Evolutionary conservation across 2,329 filamentous ascomycete genomes (phyloP).

Genomic region (Chaetomiaceae sp.): DNA sequence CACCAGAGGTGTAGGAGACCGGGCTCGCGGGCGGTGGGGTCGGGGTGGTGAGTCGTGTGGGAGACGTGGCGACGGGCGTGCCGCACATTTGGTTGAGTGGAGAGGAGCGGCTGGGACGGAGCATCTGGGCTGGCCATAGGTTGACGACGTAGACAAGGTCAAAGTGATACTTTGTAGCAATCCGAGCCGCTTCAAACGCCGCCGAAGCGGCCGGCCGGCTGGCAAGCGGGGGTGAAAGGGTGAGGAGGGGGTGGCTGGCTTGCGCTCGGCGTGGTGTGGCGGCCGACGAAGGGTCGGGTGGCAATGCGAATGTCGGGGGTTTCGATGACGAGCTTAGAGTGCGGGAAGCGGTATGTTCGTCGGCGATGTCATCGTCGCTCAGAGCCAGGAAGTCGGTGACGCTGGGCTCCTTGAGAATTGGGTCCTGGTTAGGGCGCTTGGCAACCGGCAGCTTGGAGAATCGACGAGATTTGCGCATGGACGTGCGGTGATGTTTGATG

Average conservation of each 20-base stretch:
- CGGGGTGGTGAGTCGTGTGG: neutral
- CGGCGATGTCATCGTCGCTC: conserved; percentile 53
- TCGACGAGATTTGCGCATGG: conserved; percentile 17
- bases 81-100: conserved; percentile 18
- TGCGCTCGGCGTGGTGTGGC: neutral
- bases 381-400: conserved; percentile 49
- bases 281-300: conserved; percentile 12
- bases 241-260: conserved; percentile 31
- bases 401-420: conserved; percentile 44
- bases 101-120: conserved; percentile 12
- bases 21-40: conserved; percentile 15
- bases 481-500: neutral
- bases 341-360: conserved; percentile 26
- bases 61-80: conserved; percentile 7
- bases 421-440: conserved; percentile 27
- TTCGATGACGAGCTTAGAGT: conserved; percentile 6
- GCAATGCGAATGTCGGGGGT: conserved; percentile 16
- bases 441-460: conserved; percentile 24
- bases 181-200: conserved; percentile 49
- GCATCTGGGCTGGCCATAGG: conserved; percentile 43
- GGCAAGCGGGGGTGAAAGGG: conserved; percentile 39
- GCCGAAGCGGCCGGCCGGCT: conserved; percentile 41
- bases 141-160: conserved; percentile 55
- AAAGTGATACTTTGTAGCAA: conserved; percentile 51
- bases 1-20: conserved; percentile 2